Conservation (phyloP, 495 filamentous ascomycete species). For the Lophiostoma macrostomum region DNA sequence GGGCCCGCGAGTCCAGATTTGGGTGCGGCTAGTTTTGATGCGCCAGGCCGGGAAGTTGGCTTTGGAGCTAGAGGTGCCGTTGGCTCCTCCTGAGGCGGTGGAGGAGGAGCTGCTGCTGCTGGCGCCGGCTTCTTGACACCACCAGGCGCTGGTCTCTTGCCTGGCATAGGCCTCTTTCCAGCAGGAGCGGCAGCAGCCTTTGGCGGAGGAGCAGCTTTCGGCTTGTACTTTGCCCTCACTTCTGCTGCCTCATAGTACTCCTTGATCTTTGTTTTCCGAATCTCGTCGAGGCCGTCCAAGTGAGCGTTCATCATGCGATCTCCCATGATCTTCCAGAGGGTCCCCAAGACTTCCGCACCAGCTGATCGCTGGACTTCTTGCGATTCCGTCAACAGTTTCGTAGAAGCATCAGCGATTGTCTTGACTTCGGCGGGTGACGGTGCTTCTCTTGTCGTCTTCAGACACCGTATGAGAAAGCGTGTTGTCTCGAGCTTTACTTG, state of each 20-base stretch:
- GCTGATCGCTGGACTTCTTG: conserved; percentile 79
- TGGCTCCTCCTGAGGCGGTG: conserved; percentile 46
- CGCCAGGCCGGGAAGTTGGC: conserved; percentile 57
- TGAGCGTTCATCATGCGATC: conserved; percentile 95
- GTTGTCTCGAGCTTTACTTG: conserved; percentile 94
- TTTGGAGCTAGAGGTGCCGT: conserved; percentile 55
- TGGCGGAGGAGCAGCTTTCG: conserved; percentile 74
- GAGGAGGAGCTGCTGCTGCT: conserved; percentile 51
- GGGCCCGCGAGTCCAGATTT: conserved; percentile 63
- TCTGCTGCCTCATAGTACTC: conserved; percentile 89
- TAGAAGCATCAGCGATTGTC: conserved; percentile 78
- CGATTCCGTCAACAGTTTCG: conserved; percentile 85
- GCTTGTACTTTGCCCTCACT: conserved; percentile 96
- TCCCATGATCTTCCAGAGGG: conserved; percentile 97
- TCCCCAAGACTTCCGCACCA: conserved; percentile 88
- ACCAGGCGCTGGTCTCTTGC: conserved; percentile 30
- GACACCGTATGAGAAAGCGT: conserved; percentile 82
- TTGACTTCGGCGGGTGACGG: conserved; percentile 80
- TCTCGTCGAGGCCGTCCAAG: conserved; percentile 93
- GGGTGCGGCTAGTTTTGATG: conserved; percentile 62
- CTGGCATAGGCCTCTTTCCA: conserved; percentile 37
- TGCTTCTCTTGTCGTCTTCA: conserved; percentile 77
- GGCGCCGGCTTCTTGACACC: conserved; percentile 53
- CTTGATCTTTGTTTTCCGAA: conserved; percentile 92
- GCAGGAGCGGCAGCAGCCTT: conserved; percentile 49